These are phyloP conservation scores for Quercus robur DNA, from an alignment of 306 rosid genomes.

Conservation along the genomic window DNA sequence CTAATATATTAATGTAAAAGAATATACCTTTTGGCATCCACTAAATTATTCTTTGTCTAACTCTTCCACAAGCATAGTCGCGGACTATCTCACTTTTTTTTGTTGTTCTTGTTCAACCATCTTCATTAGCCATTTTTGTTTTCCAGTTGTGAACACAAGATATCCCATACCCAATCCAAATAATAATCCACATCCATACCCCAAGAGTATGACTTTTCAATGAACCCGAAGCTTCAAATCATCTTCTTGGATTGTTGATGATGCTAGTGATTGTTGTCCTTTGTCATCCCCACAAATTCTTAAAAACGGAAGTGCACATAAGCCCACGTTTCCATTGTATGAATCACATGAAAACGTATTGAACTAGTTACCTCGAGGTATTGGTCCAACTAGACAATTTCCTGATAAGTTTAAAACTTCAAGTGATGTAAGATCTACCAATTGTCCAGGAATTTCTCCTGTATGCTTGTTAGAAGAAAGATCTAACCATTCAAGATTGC, in stretches of 20 bases:
- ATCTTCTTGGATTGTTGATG: neutral
- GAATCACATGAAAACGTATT: neutral
- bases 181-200: neutral
- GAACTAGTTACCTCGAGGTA: neutral
- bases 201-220: neutral
- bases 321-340: neutral
- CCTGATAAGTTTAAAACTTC: neutral
- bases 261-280: neutral
- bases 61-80: too few relatives aligned
- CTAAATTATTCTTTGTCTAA: too few relatives aligned
- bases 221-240: neutral
- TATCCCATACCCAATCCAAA: neutral
- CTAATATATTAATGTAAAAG: too few relatives aligned
- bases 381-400: neutral
- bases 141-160: neutral
- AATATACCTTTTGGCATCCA: too few relatives aligned
- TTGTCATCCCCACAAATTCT: neutral
- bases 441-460: neutral
- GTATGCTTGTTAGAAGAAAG: too few relatives aligned
- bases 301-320: slow-evolving; percentile 2
- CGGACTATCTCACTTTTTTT: too few relatives aligned
- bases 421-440: neutral
- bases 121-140: too few relatives aligned
- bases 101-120: too few relatives aligned
- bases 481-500: neutral